phyloP scores from a whole-genome alignment of 2,329 filamentous ascomycete genomes.

The Ophiostoma novo-ulmi region DNA sequence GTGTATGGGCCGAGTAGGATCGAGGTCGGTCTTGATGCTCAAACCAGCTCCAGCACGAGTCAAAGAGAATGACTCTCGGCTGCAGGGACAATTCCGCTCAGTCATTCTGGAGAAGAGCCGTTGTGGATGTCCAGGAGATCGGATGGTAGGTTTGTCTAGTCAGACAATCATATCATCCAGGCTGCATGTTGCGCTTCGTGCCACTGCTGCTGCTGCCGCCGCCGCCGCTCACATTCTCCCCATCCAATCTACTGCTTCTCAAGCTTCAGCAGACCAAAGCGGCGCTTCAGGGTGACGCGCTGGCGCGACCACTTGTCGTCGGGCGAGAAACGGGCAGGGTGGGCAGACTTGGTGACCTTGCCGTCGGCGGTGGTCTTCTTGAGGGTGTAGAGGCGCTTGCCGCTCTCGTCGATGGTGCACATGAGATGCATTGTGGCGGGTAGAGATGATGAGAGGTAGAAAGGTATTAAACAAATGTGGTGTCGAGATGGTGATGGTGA shows the following conservation, averaged over 20 bases:
- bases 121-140: not conserved
- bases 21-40: not conserved
- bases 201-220: not conserved
- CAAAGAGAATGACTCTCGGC: not conserved
- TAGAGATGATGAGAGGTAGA: not conserved
- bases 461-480: not conserved
- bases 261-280: conserved; percentile 74
- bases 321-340: conserved; percentile 92
- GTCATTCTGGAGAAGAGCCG: too few species aligned
- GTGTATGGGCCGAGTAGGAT: not conserved
- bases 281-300: conserved; percentile 88
- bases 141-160: not conserved
- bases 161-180: not conserved
- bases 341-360: conserved; percentile 89
- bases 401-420: conserved; percentile 78
- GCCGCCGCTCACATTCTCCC: not conserved
- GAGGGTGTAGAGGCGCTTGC: conserved; percentile 90
- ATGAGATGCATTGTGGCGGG: conserved; percentile 51
- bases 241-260: conserved; percentile 35
- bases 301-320: conserved; percentile 99
- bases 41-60: not conserved
- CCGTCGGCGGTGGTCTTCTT: conserved; percentile 74
- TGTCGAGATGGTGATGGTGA: not conserved
- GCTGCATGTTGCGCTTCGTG: not conserved
- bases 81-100: too few species aligned